Evolutionary conservation across 768 basidiomycete genomes (phyloP).

Genomic region (Hericium rajendrae): DNA sequence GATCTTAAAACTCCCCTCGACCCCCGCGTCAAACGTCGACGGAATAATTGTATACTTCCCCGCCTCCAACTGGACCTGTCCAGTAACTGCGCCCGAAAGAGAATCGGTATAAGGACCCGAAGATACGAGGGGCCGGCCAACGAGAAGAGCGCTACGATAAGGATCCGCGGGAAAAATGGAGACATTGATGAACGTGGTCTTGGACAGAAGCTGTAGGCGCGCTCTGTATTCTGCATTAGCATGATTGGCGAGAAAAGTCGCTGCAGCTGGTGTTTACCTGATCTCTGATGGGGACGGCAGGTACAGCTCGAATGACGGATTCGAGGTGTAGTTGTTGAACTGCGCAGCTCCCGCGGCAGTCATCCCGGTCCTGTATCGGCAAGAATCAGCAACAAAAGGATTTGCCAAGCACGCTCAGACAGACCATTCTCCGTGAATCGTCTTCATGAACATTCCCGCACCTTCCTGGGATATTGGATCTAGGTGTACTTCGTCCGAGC

Average conservation of each 20-base stretch:
- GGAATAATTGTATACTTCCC: slow-evolving; percentile 70
- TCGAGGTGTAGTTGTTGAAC: slow-evolving; percentile 51
- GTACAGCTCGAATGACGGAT: slow-evolving; percentile 60
- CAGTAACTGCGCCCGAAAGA: slow-evolving; percentile 60
- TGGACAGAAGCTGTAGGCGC: slow-evolving; percentile 52
- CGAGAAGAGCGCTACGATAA: slow-evolving; percentile 6
- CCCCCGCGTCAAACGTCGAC: slow-evolving; percentile 54
- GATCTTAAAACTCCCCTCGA: slow-evolving; percentile 47
- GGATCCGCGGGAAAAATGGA: slow-evolving; percentile 39
- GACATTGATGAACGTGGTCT: slow-evolving; percentile 45
- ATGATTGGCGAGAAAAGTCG: no score
- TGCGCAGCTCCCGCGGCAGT: slow-evolving; percentile 65
- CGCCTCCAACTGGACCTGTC: slow-evolving; percentile 36
- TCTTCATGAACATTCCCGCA: slow-evolving; percentile 79
- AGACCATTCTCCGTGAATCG: slow-evolving; percentile 66
- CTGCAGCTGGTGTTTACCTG: slow-evolving; percentile 33
- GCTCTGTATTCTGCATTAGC: slow-evolving; percentile 31
- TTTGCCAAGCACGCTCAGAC: not conserved
- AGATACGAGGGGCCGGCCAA: slow-evolving; percentile 43
- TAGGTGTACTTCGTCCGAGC: slow-evolving; percentile 52
- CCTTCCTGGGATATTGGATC: slow-evolving; percentile 72
- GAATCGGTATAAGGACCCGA: slow-evolving; percentile 78
- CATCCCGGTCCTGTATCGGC: slow-evolving; percentile 35
- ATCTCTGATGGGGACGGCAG: slow-evolving; percentile 44
- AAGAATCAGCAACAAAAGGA: not conserved